phyloP scores from a whole-genome alignment of 176 grass and related monocot genomes.

The Paspalum vaginatum region DNA sequence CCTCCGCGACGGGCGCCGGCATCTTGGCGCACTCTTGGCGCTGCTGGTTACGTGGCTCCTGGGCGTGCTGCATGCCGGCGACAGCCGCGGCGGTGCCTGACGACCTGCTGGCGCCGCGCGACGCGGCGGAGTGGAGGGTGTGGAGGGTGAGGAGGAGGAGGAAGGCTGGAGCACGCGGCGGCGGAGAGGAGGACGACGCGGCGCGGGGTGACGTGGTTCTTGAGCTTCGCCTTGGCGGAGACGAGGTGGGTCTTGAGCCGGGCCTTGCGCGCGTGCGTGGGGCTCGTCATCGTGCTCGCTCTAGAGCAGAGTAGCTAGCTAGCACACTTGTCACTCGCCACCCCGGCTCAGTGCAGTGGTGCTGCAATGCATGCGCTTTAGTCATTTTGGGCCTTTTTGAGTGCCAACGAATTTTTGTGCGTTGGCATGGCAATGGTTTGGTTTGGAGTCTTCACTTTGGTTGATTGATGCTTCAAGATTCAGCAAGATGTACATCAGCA shows the following conservation, averaged over 20 bases:
- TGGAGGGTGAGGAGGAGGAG: conserved; percentile 53
- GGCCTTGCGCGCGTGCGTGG: conserved; percentile 55
- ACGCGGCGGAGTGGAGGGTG: conserved; percentile 37
- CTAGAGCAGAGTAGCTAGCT: not conserved
- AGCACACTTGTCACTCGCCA: too few relatives aligned
- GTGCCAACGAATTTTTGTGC: not conserved
- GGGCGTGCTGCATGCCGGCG: not conserved
- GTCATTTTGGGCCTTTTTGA: not conserved
- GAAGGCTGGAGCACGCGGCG: conserved; percentile 32
- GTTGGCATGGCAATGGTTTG: not conserved
- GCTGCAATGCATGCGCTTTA: not conserved
- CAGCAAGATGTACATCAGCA: conserved; percentile 12
- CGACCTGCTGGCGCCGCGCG: not conserved
- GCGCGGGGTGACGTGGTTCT: conserved; percentile 57
- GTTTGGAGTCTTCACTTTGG: not conserved
- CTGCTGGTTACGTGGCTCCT: not conserved
- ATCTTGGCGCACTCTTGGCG: conserved; percentile 29
- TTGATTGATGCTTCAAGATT: conserved; percentile 41
- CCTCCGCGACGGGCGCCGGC: conserved; percentile 33
- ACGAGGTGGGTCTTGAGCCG: conserved; percentile 58
- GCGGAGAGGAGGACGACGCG: conserved; percentile 43
- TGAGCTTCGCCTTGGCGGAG: conserved; percentile 61
- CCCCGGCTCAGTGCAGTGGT: not conserved
- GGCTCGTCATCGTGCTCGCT: conserved; percentile 51
- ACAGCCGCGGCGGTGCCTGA: not conserved